A percentile compares a stretch with the other conserved stretches of the same genome.
Conservation (phyloP, 331 rosid species). For the Pyracantha coccinea region DNA sequence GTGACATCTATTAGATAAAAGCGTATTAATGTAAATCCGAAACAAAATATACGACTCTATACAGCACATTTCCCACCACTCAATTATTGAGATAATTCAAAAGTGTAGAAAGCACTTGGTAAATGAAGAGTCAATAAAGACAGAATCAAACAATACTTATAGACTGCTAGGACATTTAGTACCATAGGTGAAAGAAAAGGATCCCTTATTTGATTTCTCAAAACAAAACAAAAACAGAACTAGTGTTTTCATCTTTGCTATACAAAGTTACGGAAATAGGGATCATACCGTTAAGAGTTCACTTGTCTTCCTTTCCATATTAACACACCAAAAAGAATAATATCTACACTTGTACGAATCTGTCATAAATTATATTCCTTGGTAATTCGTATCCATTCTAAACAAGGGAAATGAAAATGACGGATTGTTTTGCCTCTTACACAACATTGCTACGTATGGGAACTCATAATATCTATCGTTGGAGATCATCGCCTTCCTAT, state of each 20-base stretch:
- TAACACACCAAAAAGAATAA: not conserved
- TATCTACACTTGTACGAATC: not conserved
- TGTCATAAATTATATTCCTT: not conserved
- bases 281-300: not conserved
- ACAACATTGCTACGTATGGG: no score
- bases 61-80: not conserved
- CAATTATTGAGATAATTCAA: not conserved
- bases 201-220: not conserved
- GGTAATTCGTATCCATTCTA: not conserved
- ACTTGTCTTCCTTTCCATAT: not conserved
- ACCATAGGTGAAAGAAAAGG: not conserved
- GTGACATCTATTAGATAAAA: slow-evolving; percentile 38
- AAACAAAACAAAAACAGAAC: not conserved
- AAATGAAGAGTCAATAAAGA: not conserved
- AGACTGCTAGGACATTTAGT: not conserved
- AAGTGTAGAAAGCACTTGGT: not conserved
- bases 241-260: not conserved
- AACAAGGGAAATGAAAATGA: not conserved
- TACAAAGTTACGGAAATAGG: not conserved
- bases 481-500: not conserved
- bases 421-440: not conserved
- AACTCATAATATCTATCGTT: no score
- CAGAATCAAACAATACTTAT: not conserved
- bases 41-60: not conserved
- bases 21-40: no score